Base-by-base conservation (phyloP, 257 asterid species). In the Solanum chmielewskii region DNA sequence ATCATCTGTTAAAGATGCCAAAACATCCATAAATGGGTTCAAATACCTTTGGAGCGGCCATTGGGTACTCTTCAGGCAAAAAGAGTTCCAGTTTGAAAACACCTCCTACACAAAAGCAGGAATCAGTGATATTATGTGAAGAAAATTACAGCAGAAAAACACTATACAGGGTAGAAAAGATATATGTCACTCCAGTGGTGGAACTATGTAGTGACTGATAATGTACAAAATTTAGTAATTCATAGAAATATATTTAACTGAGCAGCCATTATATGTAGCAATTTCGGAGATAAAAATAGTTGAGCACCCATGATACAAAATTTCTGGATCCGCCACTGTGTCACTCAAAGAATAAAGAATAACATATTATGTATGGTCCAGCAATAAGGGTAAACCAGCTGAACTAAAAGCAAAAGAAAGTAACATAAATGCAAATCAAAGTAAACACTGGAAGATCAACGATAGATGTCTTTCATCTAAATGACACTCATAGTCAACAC, bases 11-110 rank as follows among this genome's bases (percentile, higher is more conserved):
- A 10, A 80, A 80, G 20, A 47, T 27, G 68, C 68, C 85, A 78
- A 44, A 78, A 80, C 41, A 80, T 80, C 29, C 85, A 80, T 47
- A 29, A 16, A 47, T 4, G 35, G 31, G 23, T 45, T 49, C 71
- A 77, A 84, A 83, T 93, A 94, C 99, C 98, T 95, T 97, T 21
- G 98, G 98, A 23, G 99, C 99, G 87, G 99, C 99, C 99, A 97
- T 97, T 33, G 99, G 99, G 89, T 97, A 97, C 87, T 97, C 99
- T 91, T 96, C 99, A 5, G 99, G 98, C 90, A 97, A 90, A 93
- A 96, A 97, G 68, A 97, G 91, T 93, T 97, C 98, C 93, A 97
- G 93, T 96, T 97, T 97, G 87, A 97, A 97, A 83, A 97, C 99
- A 83, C 99, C 99, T 66, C 99, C 99, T 97, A 87, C 60, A 89